Evolutionary conservation across 108 stramenopile genomes (phyloP).

Genomic region (Skeletonema costatum): DNA sequence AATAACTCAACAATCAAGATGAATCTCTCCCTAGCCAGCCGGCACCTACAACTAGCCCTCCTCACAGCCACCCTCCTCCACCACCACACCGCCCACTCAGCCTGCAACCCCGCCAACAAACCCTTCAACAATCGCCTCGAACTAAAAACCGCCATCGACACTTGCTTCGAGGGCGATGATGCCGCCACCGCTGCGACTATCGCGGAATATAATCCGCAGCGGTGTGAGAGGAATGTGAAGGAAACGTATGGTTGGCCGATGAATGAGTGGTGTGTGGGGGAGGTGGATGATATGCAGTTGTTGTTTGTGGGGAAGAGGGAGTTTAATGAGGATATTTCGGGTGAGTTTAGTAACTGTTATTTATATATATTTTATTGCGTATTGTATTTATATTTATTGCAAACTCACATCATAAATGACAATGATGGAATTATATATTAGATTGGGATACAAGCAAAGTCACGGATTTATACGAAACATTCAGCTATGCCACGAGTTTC

Average conservation of each 20-base stretch:
- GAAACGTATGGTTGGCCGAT: constrained; percentile 13
- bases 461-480: constrained; percentile 25
- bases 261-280: constrained; percentile 14
- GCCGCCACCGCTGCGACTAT: background rate
- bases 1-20: background rate
- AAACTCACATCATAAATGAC: background rate
- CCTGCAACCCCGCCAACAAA: background rate
- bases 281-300: constrained; percentile 7
- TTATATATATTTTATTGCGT: background rate
- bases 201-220: background rate
- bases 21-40: background rate
- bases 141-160: background rate
- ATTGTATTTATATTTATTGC: background rate
- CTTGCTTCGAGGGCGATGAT: background rate
- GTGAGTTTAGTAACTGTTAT: background rate
- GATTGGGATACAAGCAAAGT: constrained; percentile 46
- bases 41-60: background rate
- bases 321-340: constrained; percentile 15
- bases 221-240: background rate
- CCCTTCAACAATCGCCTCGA: background rate
- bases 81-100: background rate
- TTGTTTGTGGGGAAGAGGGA: constrained; percentile 15
- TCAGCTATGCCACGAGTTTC: constrained; percentile 12
- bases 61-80: background rate
- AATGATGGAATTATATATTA: background rate